Percentiles rank a stretch among this genome's conserved stretches.
phyloP scores from a whole-genome alignment of 169 alveolate species.

The Cryptosporidium ryanae region DNA sequence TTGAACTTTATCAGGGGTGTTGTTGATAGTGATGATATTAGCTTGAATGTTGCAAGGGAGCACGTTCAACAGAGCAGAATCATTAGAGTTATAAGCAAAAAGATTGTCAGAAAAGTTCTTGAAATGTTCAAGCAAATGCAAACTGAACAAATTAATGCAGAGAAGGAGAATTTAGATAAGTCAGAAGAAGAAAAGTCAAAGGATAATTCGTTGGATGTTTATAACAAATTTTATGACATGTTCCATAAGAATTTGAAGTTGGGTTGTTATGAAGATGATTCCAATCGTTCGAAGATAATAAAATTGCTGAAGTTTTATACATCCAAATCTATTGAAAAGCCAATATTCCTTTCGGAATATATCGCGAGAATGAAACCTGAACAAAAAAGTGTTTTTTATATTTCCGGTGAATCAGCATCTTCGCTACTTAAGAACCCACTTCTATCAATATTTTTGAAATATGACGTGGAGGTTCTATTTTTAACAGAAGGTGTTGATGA shows the following conservation, averaged over 20 bases:
- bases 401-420: conserved; percentile 86
- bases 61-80: conserved; percentile 93
- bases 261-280: conserved; percentile 96
- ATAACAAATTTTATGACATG: conserved; percentile 90
- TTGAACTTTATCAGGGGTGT: conserved; percentile 94
- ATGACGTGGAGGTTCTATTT: conserved; percentile 93
- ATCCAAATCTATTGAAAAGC: conserved; percentile 85
- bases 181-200: conserved; percentile 84
- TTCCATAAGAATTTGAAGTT: conserved; percentile 92
- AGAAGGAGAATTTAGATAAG: conserved; percentile 80
- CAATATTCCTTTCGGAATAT: conserved; percentile 90
- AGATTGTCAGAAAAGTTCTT: conserved; percentile 95
- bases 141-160: conserved; percentile 81
- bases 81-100: conserved; percentile 93
- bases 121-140: conserved; percentile 86
- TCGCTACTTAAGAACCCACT: conserved; percentile 90
- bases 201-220: conserved; percentile 75
- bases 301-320: conserved; percentile 92
- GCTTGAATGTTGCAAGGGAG: conserved; percentile 94
- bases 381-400: conserved; percentile 93
- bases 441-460: conserved; percentile 90
- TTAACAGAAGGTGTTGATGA: conserved; percentile 95
- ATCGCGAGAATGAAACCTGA: conserved; percentile 92
- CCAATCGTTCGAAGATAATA: conserved; percentile 92
- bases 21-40: conserved; percentile 95